Base-by-base conservation (phyloP, 306 rosid species). In the Gynostemma pentaphyllum region DNA sequence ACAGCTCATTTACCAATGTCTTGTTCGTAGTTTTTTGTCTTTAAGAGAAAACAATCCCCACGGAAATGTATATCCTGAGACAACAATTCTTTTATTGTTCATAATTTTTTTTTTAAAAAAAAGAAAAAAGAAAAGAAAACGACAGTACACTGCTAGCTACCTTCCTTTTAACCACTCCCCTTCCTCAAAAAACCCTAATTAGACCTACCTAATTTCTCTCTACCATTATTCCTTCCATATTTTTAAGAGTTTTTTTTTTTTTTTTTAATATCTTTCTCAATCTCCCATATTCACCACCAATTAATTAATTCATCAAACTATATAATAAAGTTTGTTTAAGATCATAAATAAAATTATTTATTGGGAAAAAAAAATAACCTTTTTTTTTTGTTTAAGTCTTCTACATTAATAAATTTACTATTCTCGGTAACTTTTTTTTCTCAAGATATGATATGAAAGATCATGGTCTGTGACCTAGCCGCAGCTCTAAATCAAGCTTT, bases 401-500 rank as follows among this genome's bases (percentile, higher is more conserved):
- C 34, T 52, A 10, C 59, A 32, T 55, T 23, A 16, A 32, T 39
- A 54, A 16, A 30, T 26, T 36, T 26, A 30, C 46, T 36, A 29
- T 37, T 59, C 30, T n/a, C n/a, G n/a, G n/a, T n/a, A n/a, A n/a
- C n/a, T 42, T 59, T 37, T 59, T 29, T 19, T 60, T 60, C 14
- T 39, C 48, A 60, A 39, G 68, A 8, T 36, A n/a, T n/a, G n/a
- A n/a, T n/a, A n/a, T n/a, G n/a, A n/a, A n/a, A n/a, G 73, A 41
- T 47, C 47, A 39, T 60, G 86, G 85, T 60, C 85, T 73, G 15
- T 82, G 79, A 5, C 97, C 96, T 0, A 91, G 79, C 29, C 96
- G 81, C 23, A 91, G 96, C 89, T 91, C 97, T 50, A 91, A 80
- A 82, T 91, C 96, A 76, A 91, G 76, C 69, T 83, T 94, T 68